Evolutionary conservation across 257 asterid genomes (phyloP), one percentile per base, ranked within the genome.

Genomic region (Solanum ahanhuiri): DNA sequence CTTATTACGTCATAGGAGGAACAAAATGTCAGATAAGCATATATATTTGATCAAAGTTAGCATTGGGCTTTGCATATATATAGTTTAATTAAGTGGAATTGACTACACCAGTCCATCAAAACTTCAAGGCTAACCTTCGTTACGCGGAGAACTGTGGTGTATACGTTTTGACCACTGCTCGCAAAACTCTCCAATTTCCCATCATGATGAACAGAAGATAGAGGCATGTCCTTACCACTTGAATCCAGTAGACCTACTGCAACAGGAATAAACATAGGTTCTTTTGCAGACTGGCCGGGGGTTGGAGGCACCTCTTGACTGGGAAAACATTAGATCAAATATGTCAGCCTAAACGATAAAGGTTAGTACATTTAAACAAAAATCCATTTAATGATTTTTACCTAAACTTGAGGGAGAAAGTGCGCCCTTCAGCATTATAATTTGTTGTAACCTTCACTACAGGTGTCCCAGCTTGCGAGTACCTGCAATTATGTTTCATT

Each of bases 391-490:
- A 71, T 18, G 63, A 64, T 76, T 85, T 77, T 87, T 89, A 95
- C 99, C 96, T 97, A 86, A 97, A 95, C 89, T 95, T 95, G 89
- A 97, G 92, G 76, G 96, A 89, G 83, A 85, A 97, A 35, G 98
- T 94, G 85, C 77, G 89, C 31, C 93, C 91, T 88, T 95, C 91
- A 45, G 95, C 88, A 86, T 94, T 87, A 83, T 94, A 95, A 60
- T 87, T 85, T 54, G 98, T 91, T 70, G 73, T 88, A 73, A 94
- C 98, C 85, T 91, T 94, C 89, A 97, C 90, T 75, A 76, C 88
- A 85, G 99, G 98, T 11, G 99, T 95, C 76, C 99, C 99, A 81
- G 99, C 99, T 91, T 97, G 98, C 20, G 99, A 95, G 88, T 97
- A 97, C 99, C 99, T 97, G 88, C 83, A 89, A 69, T 90, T 75